Percentiles rank a stretch among this genome's conserved stretches.
Conservation (phyloP, 495 filamentous ascomycete species). For the Penicillium herquei region DNA sequence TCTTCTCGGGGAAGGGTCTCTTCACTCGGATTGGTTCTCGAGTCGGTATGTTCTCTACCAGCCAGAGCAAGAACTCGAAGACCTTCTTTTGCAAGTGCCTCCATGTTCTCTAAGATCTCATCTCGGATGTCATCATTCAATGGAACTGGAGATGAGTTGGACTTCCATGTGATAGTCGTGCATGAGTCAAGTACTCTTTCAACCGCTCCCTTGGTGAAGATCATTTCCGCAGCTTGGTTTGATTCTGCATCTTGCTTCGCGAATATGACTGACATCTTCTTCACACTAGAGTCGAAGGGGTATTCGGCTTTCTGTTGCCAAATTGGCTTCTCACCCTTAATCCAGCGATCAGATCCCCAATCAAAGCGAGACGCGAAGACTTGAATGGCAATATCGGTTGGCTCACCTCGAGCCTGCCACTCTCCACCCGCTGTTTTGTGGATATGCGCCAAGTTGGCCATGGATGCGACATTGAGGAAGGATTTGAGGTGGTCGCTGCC, state of each 20-base stretch:
- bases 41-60: constrained; percentile 36
- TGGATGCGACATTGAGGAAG: constrained; percentile 59
- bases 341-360: constrained; percentile 54
- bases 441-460: constrained; percentile 65
- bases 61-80: constrained; percentile 65
- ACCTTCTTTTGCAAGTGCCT: constrained; percentile 59
- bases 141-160: constrained; percentile 32
- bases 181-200: constrained; percentile 76
- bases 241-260: constrained; percentile 26
- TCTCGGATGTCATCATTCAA: constrained; percentile 43
- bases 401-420: constrained; percentile 65
- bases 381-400: constrained; percentile 70
- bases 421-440: constrained; percentile 42
- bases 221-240: constrained; percentile 31
- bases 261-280: constrained; percentile 69
- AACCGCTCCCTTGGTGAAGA: constrained; percentile 80
- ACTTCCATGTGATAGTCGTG: constrained; percentile 45
- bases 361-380: constrained; percentile 64
- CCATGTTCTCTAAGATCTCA: constrained; percentile 62
- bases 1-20: constrained; percentile 50
- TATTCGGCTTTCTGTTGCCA: constrained; percentile 61
- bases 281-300: constrained; percentile 67
- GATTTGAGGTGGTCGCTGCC: constrained; percentile 43
- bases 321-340: constrained; percentile 46
- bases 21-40: constrained; percentile 26